A percentile compares a stretch with the other conserved stretches of the same genome.
Conservation (phyloP, 495 filamentous ascomycete species). For the Aspergillus asperescens region DNA sequence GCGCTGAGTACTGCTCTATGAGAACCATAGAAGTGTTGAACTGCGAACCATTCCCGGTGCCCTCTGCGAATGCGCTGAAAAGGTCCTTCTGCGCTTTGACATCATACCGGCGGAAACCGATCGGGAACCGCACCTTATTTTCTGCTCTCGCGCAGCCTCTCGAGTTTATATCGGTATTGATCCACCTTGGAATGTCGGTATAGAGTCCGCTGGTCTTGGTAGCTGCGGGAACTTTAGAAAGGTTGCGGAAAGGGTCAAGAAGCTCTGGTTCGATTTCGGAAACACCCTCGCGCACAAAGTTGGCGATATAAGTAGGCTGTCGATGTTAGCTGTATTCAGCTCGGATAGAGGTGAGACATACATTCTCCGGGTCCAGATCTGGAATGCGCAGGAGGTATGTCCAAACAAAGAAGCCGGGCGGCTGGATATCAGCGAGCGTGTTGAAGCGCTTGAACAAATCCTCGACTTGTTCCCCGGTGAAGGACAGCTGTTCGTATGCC, state of each 20-base stretch:
- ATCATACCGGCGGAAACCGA: slow-evolving; percentile 18
- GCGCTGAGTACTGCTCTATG: slow-evolving; percentile 37
- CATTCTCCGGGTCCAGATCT: slow-evolving; percentile 6
- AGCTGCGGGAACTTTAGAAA: neutral
- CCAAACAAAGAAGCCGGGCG: slow-evolving; percentile 9
- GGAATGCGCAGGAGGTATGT: neutral
- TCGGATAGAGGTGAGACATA: neutral
- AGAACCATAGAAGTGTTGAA: slow-evolving; percentile 25
- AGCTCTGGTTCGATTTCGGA: neutral
- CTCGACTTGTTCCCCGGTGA: slow-evolving; percentile 9
- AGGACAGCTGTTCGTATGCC: slow-evolving; percentile 9
- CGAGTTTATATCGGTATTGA: slow-evolving; percentile 5
- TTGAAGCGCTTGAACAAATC: slow-evolving; percentile 8
- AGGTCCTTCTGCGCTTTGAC: slow-evolving; percentile 13
- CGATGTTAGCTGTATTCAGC: neutral
- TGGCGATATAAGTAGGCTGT: slow-evolving; percentile 8
- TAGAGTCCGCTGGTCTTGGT: slow-evolving; percentile 12
- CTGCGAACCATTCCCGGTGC: slow-evolving; percentile 38
- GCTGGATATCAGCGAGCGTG: slow-evolving; percentile 7
- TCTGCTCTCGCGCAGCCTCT: slow-evolving; percentile 9
- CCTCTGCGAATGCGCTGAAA: slow-evolving; percentile 17
- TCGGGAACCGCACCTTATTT: slow-evolving; percentile 18
- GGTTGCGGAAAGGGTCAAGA: slow-evolving; percentile 14
- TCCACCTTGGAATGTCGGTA: slow-evolving; percentile 13
- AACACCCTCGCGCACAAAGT: slow-evolving; percentile 6